phyloP scores from a whole-genome alignment of 108 stramenopile genomes.

The Cyclotella baltica region DNA sequence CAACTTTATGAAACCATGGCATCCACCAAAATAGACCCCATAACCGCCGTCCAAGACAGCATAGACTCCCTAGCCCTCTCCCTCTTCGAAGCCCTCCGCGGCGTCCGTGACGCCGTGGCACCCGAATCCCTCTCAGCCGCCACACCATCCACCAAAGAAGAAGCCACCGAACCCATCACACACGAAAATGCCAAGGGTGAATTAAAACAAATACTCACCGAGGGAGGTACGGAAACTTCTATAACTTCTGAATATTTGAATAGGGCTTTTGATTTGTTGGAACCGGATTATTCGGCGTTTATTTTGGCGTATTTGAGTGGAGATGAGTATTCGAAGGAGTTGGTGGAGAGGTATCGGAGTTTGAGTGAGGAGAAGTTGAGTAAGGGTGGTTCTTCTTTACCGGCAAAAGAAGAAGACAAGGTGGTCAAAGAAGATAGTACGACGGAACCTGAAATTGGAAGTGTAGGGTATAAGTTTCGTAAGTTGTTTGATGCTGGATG shows the following conservation, averaged over 20 bases:
- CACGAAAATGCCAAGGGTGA: constrained; percentile 15
- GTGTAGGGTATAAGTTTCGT: constrained; percentile 47
- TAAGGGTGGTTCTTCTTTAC: not conserved
- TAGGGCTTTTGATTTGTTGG: constrained; percentile 47
- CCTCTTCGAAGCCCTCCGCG: constrained; percentile 89
- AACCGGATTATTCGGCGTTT: constrained; percentile 54
- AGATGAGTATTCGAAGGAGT: constrained; percentile 37
- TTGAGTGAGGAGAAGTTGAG: not conserved
- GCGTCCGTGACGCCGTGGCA: constrained; percentile 83
- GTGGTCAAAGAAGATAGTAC: not conserved
- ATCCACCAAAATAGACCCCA: constrained; percentile 73
- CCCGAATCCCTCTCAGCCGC: constrained; percentile 57
- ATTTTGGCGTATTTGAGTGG: constrained; percentile 46
- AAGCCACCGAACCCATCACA: constrained; percentile 8
- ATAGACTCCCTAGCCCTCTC: constrained; percentile 82
- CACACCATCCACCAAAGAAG: not conserved
- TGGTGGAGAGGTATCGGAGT: constrained; percentile 39
- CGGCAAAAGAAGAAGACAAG: not conserved
- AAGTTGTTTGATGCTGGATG: constrained; percentile 46
- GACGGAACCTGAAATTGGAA: constrained; percentile 7
- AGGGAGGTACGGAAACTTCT: constrained; percentile 5
- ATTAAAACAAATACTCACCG: constrained; percentile 13
- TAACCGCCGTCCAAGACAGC: constrained; percentile 85
- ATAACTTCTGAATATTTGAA: constrained; percentile 41
- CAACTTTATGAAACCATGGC: not conserved